Evolutionary conservation across 805 yeast species (phyloP).

Genomic region (Spathaspora sp.): DNA sequence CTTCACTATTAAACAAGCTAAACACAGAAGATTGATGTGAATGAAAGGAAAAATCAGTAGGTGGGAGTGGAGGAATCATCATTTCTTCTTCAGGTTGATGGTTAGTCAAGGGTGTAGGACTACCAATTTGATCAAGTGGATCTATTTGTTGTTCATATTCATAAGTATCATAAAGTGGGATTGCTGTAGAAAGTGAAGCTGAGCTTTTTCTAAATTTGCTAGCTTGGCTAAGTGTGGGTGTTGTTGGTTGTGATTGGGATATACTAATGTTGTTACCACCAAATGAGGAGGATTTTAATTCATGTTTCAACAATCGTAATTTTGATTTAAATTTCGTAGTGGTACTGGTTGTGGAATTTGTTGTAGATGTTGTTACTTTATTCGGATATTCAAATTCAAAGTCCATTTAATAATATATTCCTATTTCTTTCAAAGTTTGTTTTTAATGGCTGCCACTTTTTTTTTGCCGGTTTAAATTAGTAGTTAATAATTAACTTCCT

Average conservation of each 20-base stretch:
- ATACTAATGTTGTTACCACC: neutral
- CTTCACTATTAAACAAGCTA: neutral
- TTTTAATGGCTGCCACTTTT: neutral
- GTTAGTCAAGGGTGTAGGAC: neutral
- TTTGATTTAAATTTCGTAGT: neutral
- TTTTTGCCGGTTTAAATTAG: neutral
- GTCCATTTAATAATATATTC: neutral
- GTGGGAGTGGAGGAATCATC: constrained; percentile 2
- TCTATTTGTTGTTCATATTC: neutral
- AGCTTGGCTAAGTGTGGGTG: neutral
- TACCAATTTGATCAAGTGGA: neutral
- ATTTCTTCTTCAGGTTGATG: constrained; percentile 1
- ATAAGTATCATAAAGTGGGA: neutral
- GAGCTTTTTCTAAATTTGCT: neutral
- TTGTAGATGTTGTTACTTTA: neutral
- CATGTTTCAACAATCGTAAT: neutral
- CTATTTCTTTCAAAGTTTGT: neutral
- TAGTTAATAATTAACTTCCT: too few relatives aligned
- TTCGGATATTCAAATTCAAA: constrained; percentile 1
- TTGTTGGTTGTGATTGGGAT: neutral
- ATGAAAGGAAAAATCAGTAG: neutral
- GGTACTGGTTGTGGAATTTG: neutral
- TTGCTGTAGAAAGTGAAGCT: neutral
- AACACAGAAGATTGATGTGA: constrained; percentile 1
- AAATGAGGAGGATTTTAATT: neutral